phyloP scores from a whole-genome alignment of 2,329 filamentous ascomycete species.

The Diaporthe amygdali region DNA sequence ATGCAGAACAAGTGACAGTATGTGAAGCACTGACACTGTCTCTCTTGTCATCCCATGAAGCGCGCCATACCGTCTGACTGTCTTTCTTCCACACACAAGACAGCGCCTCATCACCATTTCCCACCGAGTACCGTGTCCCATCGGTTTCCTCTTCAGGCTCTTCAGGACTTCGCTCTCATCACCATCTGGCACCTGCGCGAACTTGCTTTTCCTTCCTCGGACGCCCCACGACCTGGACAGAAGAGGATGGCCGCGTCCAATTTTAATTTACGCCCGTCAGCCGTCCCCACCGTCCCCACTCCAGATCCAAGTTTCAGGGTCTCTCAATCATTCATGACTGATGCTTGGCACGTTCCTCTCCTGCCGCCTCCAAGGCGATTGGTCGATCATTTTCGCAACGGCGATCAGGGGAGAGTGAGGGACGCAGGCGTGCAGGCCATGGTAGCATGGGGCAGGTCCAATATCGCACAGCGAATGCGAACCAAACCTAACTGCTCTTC shows the following conservation, averaged over 20 bases:
- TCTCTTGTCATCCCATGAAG: neutral
- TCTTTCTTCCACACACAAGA: neutral
- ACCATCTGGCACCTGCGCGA: neutral
- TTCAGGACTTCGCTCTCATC: neutral
- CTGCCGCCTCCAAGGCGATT: neutral
- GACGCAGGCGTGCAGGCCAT: neutral
- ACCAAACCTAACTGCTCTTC: neutral
- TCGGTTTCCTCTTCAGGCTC: neutral
- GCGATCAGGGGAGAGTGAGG: neutral
- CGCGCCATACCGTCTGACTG: too few species aligned
- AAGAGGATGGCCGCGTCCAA: neutral
- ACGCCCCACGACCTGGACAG: neutral
- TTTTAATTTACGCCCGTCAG: neutral
- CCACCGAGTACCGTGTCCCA: neutral
- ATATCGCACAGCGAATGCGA: conserved; percentile 1
- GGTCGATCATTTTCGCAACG: neutral
- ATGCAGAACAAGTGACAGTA: conserved; percentile 10
- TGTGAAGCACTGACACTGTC: conserved; percentile 6
- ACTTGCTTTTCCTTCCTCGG: neutral
- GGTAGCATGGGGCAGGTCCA: neutral
- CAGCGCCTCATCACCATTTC: neutral
- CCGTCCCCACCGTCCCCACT: neutral
- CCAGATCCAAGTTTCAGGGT: conserved; percentile 6
- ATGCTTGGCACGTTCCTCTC: neutral
- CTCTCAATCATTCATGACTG: neutral